Evolutionary conservation across 176 grass and related monocot genomes (phyloP), one percentile per base, ranked within the genome.

Genomic region (Hsuehochloa calcarea): DNA sequence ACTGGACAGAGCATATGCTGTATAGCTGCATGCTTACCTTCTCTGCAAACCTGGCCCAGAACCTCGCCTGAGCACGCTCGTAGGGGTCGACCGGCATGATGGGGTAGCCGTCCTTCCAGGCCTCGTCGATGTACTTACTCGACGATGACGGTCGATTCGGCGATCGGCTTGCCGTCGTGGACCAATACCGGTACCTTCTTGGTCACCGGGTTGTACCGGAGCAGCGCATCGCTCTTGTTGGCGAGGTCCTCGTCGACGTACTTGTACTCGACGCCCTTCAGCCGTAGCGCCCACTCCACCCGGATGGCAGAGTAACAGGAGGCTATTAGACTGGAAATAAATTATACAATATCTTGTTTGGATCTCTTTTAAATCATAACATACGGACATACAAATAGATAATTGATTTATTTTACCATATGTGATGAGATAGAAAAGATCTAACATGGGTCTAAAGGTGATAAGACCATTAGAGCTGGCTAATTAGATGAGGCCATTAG

Each of bases 111-210:
- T 58, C 78, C 41, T 88, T 93, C 91, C 88, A 90, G 17, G 17
- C 16, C 82, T 93, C 85, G 60, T 93, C 91, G 73, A 93, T 49
- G 82, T 93, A 93, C 85, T 93, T 93, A 93, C 85, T 93, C 82
- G 20, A 93, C 20, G 82, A 93, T 86, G 79, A 90, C 7, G 78
- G 88, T 46, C 72, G 83, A 90, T 78, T 89, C 78, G 6, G 82
- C 85, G 34, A 93, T 29, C 4, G 85, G 59, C 78, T 75, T 85
- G 73, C 88, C 85, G 72, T 90, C 85, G 71, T 93, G 88, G 67
- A 88, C 88, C 29, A 93, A 82, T 56, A 93, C 91, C 5, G 88
- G 91, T 23, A 93, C 68, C 88, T 90, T 85, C 88, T 93, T 88
- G 85, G 82, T 79, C 77, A 90, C 78, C 72, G 82, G 91, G 74